Percentiles rank a stretch among this genome's conserved stretches.
Conservation (phyloP, 352 stramenopile genomes). For the Phytophthora capsici region DNA sequence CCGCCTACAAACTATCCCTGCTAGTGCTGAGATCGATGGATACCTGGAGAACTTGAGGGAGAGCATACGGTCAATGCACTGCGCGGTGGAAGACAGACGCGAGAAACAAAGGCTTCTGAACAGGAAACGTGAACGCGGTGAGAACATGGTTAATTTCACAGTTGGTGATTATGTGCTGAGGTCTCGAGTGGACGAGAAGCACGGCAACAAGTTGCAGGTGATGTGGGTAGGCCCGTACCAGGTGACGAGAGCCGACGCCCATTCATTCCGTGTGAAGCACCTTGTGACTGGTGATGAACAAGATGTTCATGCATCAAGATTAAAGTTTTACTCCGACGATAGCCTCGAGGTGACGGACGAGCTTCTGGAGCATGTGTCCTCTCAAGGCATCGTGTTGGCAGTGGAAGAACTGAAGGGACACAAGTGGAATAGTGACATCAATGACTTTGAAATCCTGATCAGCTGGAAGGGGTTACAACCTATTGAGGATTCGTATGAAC, state of each 20-base stretch:
- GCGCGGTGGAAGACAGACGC: neutral
- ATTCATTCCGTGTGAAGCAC: neutral
- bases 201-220: too few relatives aligned
- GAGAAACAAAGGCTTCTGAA: neutral
- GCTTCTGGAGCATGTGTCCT: neutral
- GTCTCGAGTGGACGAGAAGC: too few relatives aligned
- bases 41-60: neutral
- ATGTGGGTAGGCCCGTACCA: too few relatives aligned
- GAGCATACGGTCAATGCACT: neutral
- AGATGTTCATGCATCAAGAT: neutral
- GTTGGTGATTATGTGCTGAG: too few relatives aligned
- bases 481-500: neutral
- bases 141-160: too few relatives aligned
- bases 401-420: neutral
- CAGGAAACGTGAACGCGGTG: too few relatives aligned
- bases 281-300: neutral
- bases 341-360: too few relatives aligned
- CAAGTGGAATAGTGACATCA: neutral
- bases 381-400: neutral
- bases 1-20: neutral
- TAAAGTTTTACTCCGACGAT: too few relatives aligned
- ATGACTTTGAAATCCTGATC: neutral
- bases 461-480: neutral
- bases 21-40: neutral
- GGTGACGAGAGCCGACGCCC: neutral